Percentiles rank a stretch among this genome's conserved stretches.
Conservation (phyloP, 306 rosid genomes). For the Carpinus fangiana region DNA sequence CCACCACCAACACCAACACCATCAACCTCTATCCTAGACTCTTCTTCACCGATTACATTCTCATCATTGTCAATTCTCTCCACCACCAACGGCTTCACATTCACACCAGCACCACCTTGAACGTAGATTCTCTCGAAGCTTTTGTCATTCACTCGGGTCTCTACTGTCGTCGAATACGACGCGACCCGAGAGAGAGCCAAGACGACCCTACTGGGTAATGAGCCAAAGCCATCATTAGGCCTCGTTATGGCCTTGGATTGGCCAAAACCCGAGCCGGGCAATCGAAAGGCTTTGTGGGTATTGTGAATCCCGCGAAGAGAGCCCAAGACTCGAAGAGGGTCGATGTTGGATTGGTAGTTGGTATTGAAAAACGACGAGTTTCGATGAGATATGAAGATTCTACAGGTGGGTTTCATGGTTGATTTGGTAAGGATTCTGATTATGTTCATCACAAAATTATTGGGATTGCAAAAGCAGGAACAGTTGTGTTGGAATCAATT, state of each 20-base stretch:
- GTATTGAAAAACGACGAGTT: slow-evolving; percentile 38
- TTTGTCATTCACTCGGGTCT: slow-evolving; percentile 49
- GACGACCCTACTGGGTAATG: slow-evolving; percentile 28
- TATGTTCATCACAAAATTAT: slow-evolving; percentile 39
- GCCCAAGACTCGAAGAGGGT: slow-evolving; percentile 37
- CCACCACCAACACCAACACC: slow-evolving; percentile 31
- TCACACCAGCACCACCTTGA: slow-evolving; percentile 46
- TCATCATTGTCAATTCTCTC: slow-evolving; percentile 60
- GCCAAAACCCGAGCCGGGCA: slow-evolving; percentile 47
- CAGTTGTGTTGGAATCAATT: neutral
- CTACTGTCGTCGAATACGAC: slow-evolving; percentile 51
- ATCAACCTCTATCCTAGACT: slow-evolving; percentile 35
- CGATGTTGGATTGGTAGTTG: slow-evolving; percentile 36
- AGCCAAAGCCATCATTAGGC: slow-evolving; percentile 15
- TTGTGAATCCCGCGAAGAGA: slow-evolving; percentile 34
- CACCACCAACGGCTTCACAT: slow-evolving; percentile 57
- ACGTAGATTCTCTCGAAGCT: slow-evolving; percentile 62
- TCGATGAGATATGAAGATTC: slow-evolving; percentile 46
- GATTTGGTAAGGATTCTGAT: slow-evolving; percentile 42
- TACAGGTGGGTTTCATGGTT: slow-evolving; percentile 65
- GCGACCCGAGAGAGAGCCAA: slow-evolving; percentile 38
- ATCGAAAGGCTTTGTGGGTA: slow-evolving; percentile 29
- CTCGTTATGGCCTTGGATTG: slow-evolving; percentile 40
- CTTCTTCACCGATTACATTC: slow-evolving; percentile 39
- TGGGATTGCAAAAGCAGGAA: neutral